Percentiles rank a stretch among this genome's conserved stretches.
These are phyloP conservation scores for Triticum turgidum DNA, from an alignment of 176 grass and related monocot genomes.

Conservation along the genomic window DNA sequence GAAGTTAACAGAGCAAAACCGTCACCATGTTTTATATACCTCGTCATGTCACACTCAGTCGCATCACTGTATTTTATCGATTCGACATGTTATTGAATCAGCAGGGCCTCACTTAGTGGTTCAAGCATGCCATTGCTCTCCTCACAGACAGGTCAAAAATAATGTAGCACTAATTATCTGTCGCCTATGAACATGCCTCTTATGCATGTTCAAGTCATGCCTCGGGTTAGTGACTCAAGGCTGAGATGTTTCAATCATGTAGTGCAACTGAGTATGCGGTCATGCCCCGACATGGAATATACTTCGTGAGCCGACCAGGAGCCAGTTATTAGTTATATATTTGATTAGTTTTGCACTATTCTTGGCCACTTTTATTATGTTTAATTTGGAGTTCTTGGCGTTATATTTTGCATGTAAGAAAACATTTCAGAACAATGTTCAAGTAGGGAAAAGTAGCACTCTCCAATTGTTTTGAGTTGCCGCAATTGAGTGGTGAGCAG, in stretches of 20 bases:
- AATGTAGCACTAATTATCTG: neutral
- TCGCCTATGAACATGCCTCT: neutral
- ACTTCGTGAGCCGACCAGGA: neutral
- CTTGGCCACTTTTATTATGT: neutral
- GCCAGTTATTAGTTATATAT: neutral
- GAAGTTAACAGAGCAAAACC: neutral
- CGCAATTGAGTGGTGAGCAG: too few relatives aligned
- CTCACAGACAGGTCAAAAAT: neutral
- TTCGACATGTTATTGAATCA: neutral
- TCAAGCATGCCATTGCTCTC: slow-evolving; percentile 7
- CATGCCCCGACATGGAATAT: neutral
- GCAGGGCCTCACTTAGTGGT: neutral
- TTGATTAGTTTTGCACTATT: neutral
- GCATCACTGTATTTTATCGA: neutral
- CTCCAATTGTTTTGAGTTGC: neutral
- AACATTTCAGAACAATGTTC: slow-evolving; percentile 7
- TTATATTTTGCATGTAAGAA: slow-evolving; percentile 16
- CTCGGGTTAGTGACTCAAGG: neutral
- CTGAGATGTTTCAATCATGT: neutral
- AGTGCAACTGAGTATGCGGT: neutral
- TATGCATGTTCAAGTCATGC: neutral
- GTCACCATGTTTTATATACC: neutral
- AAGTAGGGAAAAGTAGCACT: neutral
- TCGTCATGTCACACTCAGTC: neutral
- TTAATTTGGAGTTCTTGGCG: neutral